Conservation (phyloP, 2,329 filamentous ascomycete genomes). For the Diaporthe ampelina region DNA sequence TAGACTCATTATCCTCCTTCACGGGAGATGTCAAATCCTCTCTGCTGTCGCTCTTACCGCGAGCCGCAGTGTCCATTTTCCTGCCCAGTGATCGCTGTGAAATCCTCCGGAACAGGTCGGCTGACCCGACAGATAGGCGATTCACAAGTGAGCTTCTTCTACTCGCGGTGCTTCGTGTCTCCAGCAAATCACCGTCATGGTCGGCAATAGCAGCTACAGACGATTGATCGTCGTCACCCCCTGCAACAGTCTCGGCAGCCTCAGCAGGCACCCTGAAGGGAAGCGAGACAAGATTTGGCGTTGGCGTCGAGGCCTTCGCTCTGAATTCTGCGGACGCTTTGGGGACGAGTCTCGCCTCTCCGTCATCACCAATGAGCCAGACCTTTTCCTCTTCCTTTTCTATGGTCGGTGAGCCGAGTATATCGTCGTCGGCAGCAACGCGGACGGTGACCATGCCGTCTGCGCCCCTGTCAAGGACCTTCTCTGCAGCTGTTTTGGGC, state of each 20-base stretch:
- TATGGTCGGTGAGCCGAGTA: conserved; percentile 46
- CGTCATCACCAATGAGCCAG: conserved; percentile 50
- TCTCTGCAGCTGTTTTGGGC: conserved; percentile 55
- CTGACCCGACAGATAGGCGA: conserved; percentile 64
- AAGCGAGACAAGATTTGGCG: conserved; percentile 72
- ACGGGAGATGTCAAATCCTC: conserved; percentile 59
- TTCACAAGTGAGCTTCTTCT: conserved; percentile 59
- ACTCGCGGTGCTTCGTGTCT: conserved; percentile 42
- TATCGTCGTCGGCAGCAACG: conserved; percentile 64
- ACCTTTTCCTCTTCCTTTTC: conserved; percentile 53
- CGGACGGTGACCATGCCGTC: conserved; percentile 66
- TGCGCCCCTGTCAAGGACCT: conserved; percentile 57
- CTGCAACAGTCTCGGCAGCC: conserved; percentile 43
- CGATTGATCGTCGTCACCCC: conserved; percentile 68
- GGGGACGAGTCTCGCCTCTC: conserved; percentile 49
- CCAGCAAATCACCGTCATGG: conserved; percentile 62
- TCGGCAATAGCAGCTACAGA: conserved; percentile 80
- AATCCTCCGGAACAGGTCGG: conserved; percentile 58
- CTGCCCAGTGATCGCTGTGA: conserved; percentile 53
- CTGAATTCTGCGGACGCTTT: conserved; percentile 47
- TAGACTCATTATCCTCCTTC: conserved; percentile 63
- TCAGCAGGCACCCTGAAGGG: conserved; percentile 72
- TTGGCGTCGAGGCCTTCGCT: conserved; percentile 55
- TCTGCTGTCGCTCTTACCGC: conserved; percentile 52
- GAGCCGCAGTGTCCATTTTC: conserved; percentile 45